A percentile compares a stretch with the other conserved stretches of the same genome.
These are phyloP conservation scores for Dinochytrium kinnereticum DNA, from an alignment of 371 early-diverging fungal genomes.

Conservation along the genomic window DNA sequence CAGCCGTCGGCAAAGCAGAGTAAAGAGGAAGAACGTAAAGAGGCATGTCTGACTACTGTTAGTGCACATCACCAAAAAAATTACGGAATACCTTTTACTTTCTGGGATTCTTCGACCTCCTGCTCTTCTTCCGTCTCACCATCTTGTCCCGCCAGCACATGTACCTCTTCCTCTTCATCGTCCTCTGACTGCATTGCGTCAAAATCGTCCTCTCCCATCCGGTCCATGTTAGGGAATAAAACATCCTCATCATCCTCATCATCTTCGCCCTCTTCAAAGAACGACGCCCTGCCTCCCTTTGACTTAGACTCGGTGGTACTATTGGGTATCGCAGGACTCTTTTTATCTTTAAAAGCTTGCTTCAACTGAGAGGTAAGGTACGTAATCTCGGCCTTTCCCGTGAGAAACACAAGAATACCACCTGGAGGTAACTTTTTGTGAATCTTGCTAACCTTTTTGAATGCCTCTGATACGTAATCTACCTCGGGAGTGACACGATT, in stretches of 20 bases:
- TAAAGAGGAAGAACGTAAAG: slow-evolving; percentile 89
- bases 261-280: slow-evolving; percentile 41
- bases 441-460: slow-evolving; percentile 90
- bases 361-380: slow-evolving; percentile 75
- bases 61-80: background rate
- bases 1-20: slow-evolving; percentile 86
- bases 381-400: slow-evolving; percentile 91
- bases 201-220: slow-evolving; percentile 49
- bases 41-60: slow-evolving; percentile 20
- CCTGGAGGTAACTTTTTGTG: slow-evolving; percentile 89
- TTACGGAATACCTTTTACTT: background rate
- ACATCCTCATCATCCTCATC: slow-evolving; percentile 55
- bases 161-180: slow-evolving; percentile 42
- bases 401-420: slow-evolving; percentile 90
- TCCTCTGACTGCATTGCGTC: slow-evolving; percentile 61
- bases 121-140: slow-evolving; percentile 63
- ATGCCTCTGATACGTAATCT: slow-evolving; percentile 78
- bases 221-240: slow-evolving; percentile 51
- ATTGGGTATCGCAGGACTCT: slow-evolving; percentile 7
- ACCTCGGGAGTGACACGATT: slow-evolving; percentile 69
- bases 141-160: slow-evolving; percentile 56
- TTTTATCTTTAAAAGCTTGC: slow-evolving; percentile 56
- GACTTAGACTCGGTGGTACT: slow-evolving; percentile 15
- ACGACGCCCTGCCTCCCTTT: slow-evolving; percentile 7
- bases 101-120: slow-evolving; percentile 43